A percentile compares a stretch with the other conserved stretches of the same genome.
Conservation (phyloP, 2,329 filamentous ascomycete genomes). For the Diaporthe longicolla region DNA sequence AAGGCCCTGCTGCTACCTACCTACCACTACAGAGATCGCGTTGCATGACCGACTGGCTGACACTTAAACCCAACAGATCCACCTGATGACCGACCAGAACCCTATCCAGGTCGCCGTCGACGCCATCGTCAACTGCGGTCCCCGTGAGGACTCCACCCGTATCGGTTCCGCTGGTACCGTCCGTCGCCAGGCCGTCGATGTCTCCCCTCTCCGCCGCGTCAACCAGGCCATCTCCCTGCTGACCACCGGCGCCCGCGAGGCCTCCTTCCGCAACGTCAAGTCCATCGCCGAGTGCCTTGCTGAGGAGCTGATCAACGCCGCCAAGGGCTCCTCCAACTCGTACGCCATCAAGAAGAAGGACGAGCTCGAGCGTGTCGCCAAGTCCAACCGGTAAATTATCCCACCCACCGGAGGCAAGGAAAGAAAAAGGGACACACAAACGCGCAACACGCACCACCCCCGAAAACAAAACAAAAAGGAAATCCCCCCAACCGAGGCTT, state of each 20-base stretch:
- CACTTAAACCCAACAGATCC: slow-evolving; percentile 75
- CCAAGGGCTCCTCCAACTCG: slow-evolving; percentile 99
- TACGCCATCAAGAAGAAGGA: slow-evolving; percentile 99
- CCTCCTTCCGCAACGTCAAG: slow-evolving; percentile 99
- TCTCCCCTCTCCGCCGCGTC: slow-evolving; percentile 98
- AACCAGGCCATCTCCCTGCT: slow-evolving; percentile 99
- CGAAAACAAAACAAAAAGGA: slow-evolving; percentile 20
- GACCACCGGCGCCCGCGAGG: slow-evolving; percentile 98
- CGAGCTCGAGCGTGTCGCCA: slow-evolving; percentile 99
- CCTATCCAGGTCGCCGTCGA: slow-evolving; percentile 99
- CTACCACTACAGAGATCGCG: not conserved
- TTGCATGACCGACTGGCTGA: slow-evolving; percentile 49
- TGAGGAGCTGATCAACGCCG: slow-evolving; percentile 99
- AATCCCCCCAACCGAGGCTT: slow-evolving; percentile 26
- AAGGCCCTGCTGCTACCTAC: not conserved
- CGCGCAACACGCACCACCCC: slow-evolving; percentile 2
- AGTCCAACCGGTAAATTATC: slow-evolving; percentile 98
- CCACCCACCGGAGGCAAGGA: not conserved
- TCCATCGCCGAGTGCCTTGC: slow-evolving; percentile 99
- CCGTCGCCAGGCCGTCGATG: slow-evolving; percentile 99
- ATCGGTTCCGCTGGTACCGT: slow-evolving; percentile 99
- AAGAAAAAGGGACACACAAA: not conserved
- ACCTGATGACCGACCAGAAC: slow-evolving; percentile 99
- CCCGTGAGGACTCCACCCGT: slow-evolving; percentile 99
- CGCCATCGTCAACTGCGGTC: slow-evolving; percentile 99